Conservation (phyloP, 225 moss, liverwort and hornwort genomes). For the Physcomitrium patens region DNA sequence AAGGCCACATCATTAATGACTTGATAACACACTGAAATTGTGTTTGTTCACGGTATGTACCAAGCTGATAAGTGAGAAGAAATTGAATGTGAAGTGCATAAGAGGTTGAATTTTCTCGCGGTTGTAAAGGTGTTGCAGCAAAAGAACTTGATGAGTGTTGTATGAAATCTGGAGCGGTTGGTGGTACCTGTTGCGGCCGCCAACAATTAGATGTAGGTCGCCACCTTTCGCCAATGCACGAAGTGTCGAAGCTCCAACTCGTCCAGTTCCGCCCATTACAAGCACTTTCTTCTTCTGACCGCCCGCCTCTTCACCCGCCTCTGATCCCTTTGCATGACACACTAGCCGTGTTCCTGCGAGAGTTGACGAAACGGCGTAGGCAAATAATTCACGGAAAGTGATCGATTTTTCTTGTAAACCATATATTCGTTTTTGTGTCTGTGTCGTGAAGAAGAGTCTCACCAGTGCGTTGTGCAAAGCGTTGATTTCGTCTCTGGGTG, state of each 20-base stretch:
- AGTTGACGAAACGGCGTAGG: neutral
- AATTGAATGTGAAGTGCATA: too few species aligned
- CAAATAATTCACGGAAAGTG: neutral
- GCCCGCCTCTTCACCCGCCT: constrained; percentile 18
- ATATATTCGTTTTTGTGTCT: neutral
- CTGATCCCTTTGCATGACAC: constrained; percentile 28
- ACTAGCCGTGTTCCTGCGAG: constrained; percentile 30
- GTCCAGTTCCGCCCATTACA: constrained; percentile 90
- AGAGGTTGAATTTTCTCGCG: too few species aligned
- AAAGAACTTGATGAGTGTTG: neutral
- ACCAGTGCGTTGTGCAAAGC: constrained; percentile 22
- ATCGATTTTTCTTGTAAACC: neutral
- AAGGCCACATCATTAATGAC: neutral
- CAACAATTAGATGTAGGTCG: constrained; percentile 65
- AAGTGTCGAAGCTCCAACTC: constrained; percentile 76
- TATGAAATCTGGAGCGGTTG: neutral
- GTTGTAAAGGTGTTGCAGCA: too few species aligned
- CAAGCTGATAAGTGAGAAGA: neutral
- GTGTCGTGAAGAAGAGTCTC: neutral
- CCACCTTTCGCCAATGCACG: constrained; percentile 69
- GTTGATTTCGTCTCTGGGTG: constrained; percentile 12
- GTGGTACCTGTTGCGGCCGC: constrained; percentile 79
- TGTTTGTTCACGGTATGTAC: neutral
- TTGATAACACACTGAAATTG: too few species aligned
- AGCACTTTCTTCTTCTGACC: constrained; percentile 52